phyloP scores from a whole-genome alignment of 305 asterid species.

The Coffea humblotiana region DNA sequence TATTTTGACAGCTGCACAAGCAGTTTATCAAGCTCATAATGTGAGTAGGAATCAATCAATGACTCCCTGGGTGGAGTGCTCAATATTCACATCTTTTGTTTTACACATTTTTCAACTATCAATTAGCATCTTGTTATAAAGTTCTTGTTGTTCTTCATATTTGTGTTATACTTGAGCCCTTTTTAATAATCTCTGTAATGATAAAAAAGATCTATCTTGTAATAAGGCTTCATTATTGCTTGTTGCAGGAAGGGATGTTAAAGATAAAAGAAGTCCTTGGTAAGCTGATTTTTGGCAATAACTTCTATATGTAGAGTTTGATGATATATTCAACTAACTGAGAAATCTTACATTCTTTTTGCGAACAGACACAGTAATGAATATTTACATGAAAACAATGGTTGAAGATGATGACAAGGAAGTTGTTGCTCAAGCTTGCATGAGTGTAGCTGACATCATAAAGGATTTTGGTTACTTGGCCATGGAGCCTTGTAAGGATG shows the following conservation, averaged over 20 bases:
- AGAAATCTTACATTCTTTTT: slow-evolving; percentile 13
- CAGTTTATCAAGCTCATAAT: slow-evolving; percentile 69
- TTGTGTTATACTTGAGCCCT: background rate
- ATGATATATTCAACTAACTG: background rate
- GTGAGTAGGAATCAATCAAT: slow-evolving; percentile 51
- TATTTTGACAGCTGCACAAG: slow-evolving; percentile 69
- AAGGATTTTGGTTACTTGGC: slow-evolving; percentile 84
- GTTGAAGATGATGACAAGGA: slow-evolving; percentile 95
- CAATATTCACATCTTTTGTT: background rate
- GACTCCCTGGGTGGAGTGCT: background rate
- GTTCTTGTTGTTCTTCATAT: background rate
- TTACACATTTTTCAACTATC: background rate
- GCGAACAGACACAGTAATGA: slow-evolving; percentile 69
- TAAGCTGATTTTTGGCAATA: slow-evolving; percentile 29
- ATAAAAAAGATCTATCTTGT: slow-evolving; percentile 5
- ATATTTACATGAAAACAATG: slow-evolving; percentile 83
- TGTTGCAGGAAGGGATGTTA: slow-evolving; percentile 70
- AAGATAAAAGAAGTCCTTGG: slow-evolving; percentile 82
- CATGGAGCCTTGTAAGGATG: slow-evolving; percentile 82
- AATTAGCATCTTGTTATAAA: background rate
- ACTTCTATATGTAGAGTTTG: background rate
- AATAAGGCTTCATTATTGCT: slow-evolving; percentile 1
- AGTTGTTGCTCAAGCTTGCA: slow-evolving; percentile 98
- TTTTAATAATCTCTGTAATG: slow-evolving; percentile 9
- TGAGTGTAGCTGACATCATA: slow-evolving; percentile 74